Evolutionary conservation across 495 filamentous ascomycete species (phyloP).

Genomic region (Cercophora samala): DNA sequence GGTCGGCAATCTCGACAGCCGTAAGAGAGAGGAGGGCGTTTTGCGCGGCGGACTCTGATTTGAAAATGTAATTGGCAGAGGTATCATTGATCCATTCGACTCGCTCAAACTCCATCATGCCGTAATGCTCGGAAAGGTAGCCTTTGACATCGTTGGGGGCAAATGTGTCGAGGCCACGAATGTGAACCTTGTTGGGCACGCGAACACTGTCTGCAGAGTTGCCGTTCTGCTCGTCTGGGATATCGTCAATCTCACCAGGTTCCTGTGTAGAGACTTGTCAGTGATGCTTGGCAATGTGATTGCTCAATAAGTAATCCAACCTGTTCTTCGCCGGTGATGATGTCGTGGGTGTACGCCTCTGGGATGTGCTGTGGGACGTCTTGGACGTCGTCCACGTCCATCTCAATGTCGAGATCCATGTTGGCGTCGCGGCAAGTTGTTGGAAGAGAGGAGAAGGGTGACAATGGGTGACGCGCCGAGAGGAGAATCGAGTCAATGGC

Average conservation of each 20-base stretch:
- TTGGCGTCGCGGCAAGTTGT: constrained; percentile 8
- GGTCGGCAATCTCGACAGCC: constrained; percentile 41
- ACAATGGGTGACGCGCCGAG: not conserved
- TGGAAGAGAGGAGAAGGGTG: not conserved
- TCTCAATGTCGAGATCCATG: constrained; percentile 80
- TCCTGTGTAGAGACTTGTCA: constrained; percentile 28
- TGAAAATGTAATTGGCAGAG: constrained; percentile 82
- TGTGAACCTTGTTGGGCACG: constrained; percentile 66
- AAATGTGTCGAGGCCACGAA: constrained; percentile 78
- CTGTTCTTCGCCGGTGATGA: constrained; percentile 38
- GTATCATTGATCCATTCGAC: constrained; percentile 96
- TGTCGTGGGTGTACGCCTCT: constrained; percentile 47
- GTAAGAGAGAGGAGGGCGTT: constrained; percentile 67
- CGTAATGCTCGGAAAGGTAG: constrained; percentile 65
- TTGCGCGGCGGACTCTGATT: constrained; percentile 58
- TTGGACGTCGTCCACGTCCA: constrained; percentile 53
- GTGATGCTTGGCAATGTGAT: constrained; percentile 11
- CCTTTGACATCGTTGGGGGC: constrained; percentile 70
- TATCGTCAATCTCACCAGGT: constrained; percentile 36
- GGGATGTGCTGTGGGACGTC: constrained; percentile 37
- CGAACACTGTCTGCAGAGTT: constrained; percentile 26
- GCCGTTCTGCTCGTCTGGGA: constrained; percentile 23
- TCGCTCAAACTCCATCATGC: constrained; percentile 48
- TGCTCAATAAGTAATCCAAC: constrained; percentile 19
- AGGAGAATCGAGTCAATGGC: not conserved